phyloP scores from a whole-genome alignment of 768 basidiomycete genomes.

The Kwoniella sp. region DNA sequence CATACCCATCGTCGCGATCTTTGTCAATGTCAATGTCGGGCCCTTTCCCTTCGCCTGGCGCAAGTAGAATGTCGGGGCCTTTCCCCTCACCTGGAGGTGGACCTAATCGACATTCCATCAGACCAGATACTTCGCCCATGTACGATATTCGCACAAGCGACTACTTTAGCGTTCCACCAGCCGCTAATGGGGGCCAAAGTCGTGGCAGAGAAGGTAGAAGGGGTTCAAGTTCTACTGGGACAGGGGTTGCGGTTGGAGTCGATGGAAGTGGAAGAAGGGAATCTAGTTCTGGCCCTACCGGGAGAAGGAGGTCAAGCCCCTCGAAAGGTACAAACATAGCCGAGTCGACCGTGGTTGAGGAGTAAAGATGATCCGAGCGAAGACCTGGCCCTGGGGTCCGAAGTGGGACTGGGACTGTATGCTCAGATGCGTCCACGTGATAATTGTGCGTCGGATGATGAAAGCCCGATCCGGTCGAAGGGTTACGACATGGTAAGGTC shows the following conservation, averaged over 20 bases:
- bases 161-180: slow-evolving; percentile 30
- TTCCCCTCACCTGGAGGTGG: slow-evolving; percentile 15
- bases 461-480: too few species aligned
- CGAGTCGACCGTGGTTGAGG: slow-evolving; percentile 5
- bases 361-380: not conserved
- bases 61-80: slow-evolving; percentile 12
- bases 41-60: slow-evolving; percentile 34
- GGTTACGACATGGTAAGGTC: too few species aligned
- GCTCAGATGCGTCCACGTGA: too few species aligned
- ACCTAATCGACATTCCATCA: slow-evolving; percentile 16
- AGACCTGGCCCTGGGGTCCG: too few species aligned
- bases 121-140: slow-evolving; percentile 41
- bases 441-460: too few species aligned
- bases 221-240: slow-evolving; percentile 3
- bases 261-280: not conserved
- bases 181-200: not conserved
- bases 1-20: slow-evolving; percentile 6
- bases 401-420: too few species aligned
- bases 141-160: slow-evolving; percentile 42
- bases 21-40: slow-evolving; percentile 34
- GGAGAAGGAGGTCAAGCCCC: slow-evolving; percentile 11
- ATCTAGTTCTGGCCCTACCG: not conserved
- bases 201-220: slow-evolving; percentile 8
- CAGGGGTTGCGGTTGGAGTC: not conserved
- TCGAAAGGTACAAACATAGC: slow-evolving; percentile 9